Conservation (phyloP, 2,329 filamentous ascomycete genomes). For the Verticillium nonalfalfae region DNA sequence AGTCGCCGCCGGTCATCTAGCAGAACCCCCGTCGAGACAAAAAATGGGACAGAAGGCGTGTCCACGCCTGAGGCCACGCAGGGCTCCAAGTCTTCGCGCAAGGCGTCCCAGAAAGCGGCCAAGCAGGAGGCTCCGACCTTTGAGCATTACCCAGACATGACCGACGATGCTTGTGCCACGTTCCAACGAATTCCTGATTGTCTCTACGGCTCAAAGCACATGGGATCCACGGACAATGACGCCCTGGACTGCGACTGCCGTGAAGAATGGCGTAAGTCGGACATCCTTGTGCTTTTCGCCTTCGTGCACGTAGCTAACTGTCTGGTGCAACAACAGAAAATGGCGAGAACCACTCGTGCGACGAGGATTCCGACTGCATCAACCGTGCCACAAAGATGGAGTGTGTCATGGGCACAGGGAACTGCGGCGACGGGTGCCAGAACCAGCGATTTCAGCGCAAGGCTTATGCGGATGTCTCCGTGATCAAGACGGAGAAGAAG, state of each 20-base stretch:
- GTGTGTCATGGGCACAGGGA: constrained; percentile 71
- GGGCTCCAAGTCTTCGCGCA: constrained; percentile 47
- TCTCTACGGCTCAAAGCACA: constrained; percentile 83
- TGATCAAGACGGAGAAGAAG: constrained; percentile 98
- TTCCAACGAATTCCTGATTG: constrained; percentile 83
- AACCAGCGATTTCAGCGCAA: constrained; percentile 92
- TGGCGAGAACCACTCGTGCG: constrained; percentile 76
- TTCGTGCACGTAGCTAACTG: not conserved
- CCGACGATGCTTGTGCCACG: constrained; percentile 63
- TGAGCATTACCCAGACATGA: constrained; percentile 70
- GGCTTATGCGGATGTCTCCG: constrained; percentile 83
- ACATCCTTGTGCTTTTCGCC: constrained; percentile 1
- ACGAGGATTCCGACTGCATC: constrained; percentile 96
- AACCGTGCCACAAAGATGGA: constrained; percentile 98
- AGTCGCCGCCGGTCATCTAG: constrained; percentile 13
- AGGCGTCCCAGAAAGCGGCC: constrained; percentile 27
- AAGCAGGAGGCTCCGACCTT: constrained; percentile 62
- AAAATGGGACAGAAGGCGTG: constrained; percentile 39
- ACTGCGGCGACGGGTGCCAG: constrained; percentile 81
- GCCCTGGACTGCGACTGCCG: constrained; percentile 89
- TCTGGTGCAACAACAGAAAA: constrained; percentile 33
- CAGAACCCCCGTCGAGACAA: constrained; percentile 36
- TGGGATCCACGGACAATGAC: constrained; percentile 87
- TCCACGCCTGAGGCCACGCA: constrained; percentile 45
- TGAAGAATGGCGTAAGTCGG: constrained; percentile 84